Percentiles rank a stretch among this genome's conserved stretches.
These are phyloP conservation scores for Allium sativum DNA, from an alignment of 106 monocot species.

Conservation along the genomic window DNA sequence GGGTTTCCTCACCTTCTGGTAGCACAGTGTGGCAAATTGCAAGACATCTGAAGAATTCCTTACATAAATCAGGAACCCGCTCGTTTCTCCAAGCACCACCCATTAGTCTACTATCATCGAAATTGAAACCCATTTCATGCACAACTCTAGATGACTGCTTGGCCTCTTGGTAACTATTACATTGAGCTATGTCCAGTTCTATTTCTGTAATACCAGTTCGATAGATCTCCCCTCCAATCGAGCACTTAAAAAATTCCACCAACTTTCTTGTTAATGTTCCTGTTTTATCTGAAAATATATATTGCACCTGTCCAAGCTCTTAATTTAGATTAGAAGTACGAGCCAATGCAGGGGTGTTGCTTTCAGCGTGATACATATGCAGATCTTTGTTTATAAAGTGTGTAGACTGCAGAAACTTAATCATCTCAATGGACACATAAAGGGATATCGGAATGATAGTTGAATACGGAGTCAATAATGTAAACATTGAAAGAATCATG, in stretches of 20 bases:
- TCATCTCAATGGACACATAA: constrained; percentile 99
- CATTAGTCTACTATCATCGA: constrained; percentile 94
- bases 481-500: constrained; percentile 90
- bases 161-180: constrained; percentile 44
- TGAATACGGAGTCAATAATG: constrained; percentile 88
- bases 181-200: constrained; percentile 67
- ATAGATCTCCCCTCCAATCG: constrained; percentile 86
- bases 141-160: constrained; percentile 25
- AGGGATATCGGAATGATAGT: constrained; percentile 98
- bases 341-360: constrained; percentile 88
- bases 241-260: constrained; percentile 99
- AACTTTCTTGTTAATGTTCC: constrained; percentile 97
- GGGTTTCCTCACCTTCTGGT: constrained; percentile 88
- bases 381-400: constrained; percentile 98
- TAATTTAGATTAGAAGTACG: constrained; percentile 97
- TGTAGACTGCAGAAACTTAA: constrained; percentile 94
- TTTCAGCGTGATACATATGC: constrained; percentile 92
- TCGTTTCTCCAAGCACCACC: constrained; percentile 96
- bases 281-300: constrained; percentile 98
- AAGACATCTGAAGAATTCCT: constrained; percentile 99
- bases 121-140: constrained; percentile 96
- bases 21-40: constrained; percentile 96
- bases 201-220: constrained; percentile 90
- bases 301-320: constrained; percentile 98
- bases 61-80: constrained; percentile 57